Evolutionary conservation across 2,329 filamentous ascomycete species (phyloP).

Genomic region (Colletotrichum agaves): DNA sequence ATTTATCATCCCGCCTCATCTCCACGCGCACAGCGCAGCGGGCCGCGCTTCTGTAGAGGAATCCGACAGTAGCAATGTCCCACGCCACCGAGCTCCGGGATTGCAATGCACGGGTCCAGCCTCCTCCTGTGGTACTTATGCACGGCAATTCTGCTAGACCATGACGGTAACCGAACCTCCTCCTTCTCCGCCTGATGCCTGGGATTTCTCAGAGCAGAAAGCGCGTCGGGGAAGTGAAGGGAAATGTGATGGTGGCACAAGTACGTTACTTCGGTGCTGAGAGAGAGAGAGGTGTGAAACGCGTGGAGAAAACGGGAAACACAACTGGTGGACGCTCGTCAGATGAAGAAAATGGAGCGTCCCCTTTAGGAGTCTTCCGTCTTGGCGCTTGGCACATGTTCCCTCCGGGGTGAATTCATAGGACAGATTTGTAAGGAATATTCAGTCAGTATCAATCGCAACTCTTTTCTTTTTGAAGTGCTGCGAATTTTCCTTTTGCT

Average conservation of each 20-base stretch:
- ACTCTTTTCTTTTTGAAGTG: neutral
- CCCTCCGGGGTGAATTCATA: neutral
- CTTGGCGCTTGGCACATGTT: slow-evolving; percentile 27
- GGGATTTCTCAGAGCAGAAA: neutral
- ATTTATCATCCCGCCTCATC: slow-evolving; percentile 32
- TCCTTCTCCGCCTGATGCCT: neutral
- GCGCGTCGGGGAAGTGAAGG: neutral
- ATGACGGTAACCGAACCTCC: neutral
- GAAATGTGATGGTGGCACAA: neutral
- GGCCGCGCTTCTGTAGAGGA: neutral
- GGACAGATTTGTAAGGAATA: neutral
- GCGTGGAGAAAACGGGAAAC: slow-evolving; percentile 14
- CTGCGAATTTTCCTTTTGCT: no score
- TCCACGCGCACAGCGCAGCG: neutral
- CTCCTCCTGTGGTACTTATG: neutral
- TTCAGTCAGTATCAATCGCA: neutral
- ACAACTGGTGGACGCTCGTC: slow-evolving; percentile 20
- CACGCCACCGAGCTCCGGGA: slow-evolving; percentile 6
- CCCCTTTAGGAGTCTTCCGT: slow-evolving; percentile 24
- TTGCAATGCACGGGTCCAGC: slow-evolving; percentile 17
- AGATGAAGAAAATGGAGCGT: slow-evolving; percentile 12
- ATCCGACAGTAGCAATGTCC: neutral
- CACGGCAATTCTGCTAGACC: slow-evolving; percentile 9
- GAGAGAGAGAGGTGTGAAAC: slow-evolving; percentile 20
- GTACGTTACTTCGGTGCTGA: no score